These are phyloP conservation scores for Grigorovia transvaalensis DNA, from an alignment of 805 yeast genomes.

Conservation along the genomic window DNA sequence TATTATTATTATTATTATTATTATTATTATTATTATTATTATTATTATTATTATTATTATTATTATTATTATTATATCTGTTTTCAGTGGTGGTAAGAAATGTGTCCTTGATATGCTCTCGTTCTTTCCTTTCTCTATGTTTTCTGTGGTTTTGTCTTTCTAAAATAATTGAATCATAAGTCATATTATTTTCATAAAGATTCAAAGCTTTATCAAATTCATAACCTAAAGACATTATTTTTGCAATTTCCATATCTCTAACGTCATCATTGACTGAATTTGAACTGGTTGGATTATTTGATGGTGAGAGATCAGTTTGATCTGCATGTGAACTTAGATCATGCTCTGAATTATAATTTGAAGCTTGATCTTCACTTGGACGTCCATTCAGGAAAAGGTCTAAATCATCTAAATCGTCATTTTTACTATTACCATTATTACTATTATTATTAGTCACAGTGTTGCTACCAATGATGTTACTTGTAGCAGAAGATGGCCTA, in stretches of 20 bases:
- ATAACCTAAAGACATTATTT: conserved; percentile 25
- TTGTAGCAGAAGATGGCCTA: too few species aligned
- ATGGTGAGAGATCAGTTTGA: background rate
- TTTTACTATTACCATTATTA: background rate
- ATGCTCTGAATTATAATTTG: too few species aligned
- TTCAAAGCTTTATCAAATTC: conserved; percentile 16
- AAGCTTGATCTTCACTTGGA: too few species aligned
- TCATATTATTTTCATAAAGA: conserved; percentile 16
- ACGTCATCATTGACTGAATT: conserved; percentile 20
- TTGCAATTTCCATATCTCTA: conserved; percentile 28
- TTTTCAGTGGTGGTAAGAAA: too few species aligned
- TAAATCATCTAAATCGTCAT: conserved; percentile 16
- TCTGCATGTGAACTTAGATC: too few species aligned
- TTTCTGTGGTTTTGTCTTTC: background rate
- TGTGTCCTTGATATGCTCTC: too few species aligned
- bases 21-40: too few species aligned
- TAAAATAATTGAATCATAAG: conserved; percentile 16
- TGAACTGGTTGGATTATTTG: background rate
- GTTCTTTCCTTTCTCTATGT: too few species aligned
- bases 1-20: too few species aligned
- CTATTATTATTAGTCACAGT: background rate
- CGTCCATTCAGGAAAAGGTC: conserved; percentile 5
- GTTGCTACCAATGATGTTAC: background rate
- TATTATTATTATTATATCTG: too few species aligned
- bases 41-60: too few species aligned